Percentiles rank a stretch among this genome's conserved stretches.
These are phyloP conservation scores for Termitomyces sp. DNA, from an alignment of 768 basidiomycete species.

Conservation along the genomic window DNA sequence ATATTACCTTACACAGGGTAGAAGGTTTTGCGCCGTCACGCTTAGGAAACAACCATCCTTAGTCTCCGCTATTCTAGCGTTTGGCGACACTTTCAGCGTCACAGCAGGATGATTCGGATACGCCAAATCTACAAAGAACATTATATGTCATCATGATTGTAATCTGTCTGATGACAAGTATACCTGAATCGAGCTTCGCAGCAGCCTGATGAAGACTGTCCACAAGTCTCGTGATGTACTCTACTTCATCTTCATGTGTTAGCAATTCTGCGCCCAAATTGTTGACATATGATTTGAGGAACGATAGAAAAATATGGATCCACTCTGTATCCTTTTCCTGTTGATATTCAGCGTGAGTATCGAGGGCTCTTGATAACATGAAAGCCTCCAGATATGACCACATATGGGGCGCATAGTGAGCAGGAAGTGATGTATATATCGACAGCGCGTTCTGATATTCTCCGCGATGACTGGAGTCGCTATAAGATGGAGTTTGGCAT, in stretches of 20 bases:
- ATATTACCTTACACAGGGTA: constrained; percentile 59
- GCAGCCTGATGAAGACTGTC: constrained; percentile 42
- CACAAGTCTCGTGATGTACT: constrained; percentile 49
- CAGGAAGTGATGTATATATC: constrained; percentile 76
- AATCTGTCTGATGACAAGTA: constrained; percentile 5
- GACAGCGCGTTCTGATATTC: constrained; percentile 57
- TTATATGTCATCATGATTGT: not conserved
- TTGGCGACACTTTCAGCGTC: constrained; percentile 39
- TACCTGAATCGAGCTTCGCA: constrained; percentile 50
- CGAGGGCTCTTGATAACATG: constrained; percentile 71
- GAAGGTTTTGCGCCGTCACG: constrained; percentile 53
- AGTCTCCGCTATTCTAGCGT: constrained; percentile 46
- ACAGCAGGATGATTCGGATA: constrained; percentile 69
- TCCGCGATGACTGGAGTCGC: constrained; percentile 52
- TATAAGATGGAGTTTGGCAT: not conserved
- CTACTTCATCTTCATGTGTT: constrained; percentile 42
- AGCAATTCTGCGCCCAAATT: constrained; percentile 48
- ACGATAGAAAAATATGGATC: constrained; percentile 73
- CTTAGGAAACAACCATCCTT: constrained; percentile 64
- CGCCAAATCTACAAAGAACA: constrained; percentile 45
- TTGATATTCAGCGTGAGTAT: constrained; percentile 53
- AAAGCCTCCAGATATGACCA: constrained; percentile 79
- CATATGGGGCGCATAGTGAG: constrained; percentile 76
- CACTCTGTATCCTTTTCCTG: constrained; percentile 69
- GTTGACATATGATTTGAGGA: constrained; percentile 63